Conservation (phyloP, 441 rosid genomes). For the Gossypium laxum region DNA sequence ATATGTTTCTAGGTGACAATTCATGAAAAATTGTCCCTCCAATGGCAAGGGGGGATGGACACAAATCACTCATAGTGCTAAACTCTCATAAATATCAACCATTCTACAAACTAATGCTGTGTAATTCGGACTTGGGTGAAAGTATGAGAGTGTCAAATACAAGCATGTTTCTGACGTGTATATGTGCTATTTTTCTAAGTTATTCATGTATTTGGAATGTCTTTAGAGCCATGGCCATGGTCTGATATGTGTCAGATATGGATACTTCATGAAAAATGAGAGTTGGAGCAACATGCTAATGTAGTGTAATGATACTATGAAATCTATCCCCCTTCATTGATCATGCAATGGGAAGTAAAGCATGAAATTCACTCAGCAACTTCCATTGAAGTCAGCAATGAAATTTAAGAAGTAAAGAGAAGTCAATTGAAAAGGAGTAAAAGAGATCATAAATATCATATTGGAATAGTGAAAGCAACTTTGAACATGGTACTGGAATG, state of each 20-base stretch:
- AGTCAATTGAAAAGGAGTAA: not conserved
- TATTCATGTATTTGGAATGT: not conserved
- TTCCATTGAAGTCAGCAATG: not conserved
- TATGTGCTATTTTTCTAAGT: not conserved
- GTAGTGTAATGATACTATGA: not conserved
- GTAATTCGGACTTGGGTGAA: not conserved
- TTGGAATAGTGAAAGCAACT: not conserved
- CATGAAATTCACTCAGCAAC: not conserved
- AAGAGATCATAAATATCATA: slow-evolving; percentile 2
- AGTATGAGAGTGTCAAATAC: not conserved
- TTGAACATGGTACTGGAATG: not conserved
- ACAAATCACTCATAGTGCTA: slow-evolving; percentile 6
- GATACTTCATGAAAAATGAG: not conserved
- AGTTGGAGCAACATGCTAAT: not conserved
- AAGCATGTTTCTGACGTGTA: not conserved
- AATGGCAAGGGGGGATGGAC: not conserved
- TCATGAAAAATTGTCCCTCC: not conserved
- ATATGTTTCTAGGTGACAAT: not conserved
- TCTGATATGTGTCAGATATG: not conserved
- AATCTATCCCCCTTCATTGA: not conserved
- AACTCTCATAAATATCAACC: slow-evolving; percentile 5
- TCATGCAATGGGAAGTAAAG: not conserved
- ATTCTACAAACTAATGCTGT: not conserved
- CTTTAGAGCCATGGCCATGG: not conserved
- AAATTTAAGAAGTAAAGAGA: not conserved